Base-by-base conservation (phyloP, 768 basidiomycete genomes). In the Coprinellus micaceus region DNA sequence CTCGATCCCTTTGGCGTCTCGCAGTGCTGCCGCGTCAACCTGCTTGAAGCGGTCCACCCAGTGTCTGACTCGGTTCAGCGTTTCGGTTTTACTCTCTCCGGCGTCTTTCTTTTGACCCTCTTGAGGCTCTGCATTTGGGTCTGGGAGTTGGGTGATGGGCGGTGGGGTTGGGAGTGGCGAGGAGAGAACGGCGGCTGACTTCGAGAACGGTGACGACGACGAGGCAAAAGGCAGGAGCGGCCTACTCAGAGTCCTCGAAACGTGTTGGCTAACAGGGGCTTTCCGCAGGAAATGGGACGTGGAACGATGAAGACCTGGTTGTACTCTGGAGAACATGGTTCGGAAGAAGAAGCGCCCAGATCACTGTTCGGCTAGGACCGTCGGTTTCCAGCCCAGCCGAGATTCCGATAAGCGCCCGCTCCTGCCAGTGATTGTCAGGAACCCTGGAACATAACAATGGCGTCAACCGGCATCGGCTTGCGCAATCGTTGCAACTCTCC, bases 41-140 rank as follows among this genome's bases (percentile, higher is more conserved):
- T 61, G 56, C 45, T 72, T 75, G 66, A 89, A 89, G 19, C 64
- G 58, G 1, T 71, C 62, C 28, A 85, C 63, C 88, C 88, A 90
- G 30, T 39, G 17, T 3, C 17, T 15, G 21, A 56, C 28, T 25
- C 25, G 11, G 21, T 43, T 15, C 7, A 43, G 19, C 13, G 40
- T 43, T 19, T 43, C 40, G 7, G 40, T 17, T 7, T 4, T 43
- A 33, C 13, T 13, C 7, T 43, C 40, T 43, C n/a, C n/a, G n/a
- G 40, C 40, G n/a, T 15, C n/a, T 19, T 43, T 43, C 15, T n/a
- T n/a, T n/a, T n/a, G n/a, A n/a, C 40, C 40, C 5, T 43, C n/a
- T 7, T 43, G 15, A 10, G 40, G n/a, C n/a, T 43, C 40, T 9
- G 40, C 13, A 17, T 43, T 43, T 15, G 40, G 40, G 40, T 43